These are phyloP conservation scores for Arxiozyma slooffiae DNA, from an alignment of 1,139 yeast species.

Conservation along the genomic window DNA sequence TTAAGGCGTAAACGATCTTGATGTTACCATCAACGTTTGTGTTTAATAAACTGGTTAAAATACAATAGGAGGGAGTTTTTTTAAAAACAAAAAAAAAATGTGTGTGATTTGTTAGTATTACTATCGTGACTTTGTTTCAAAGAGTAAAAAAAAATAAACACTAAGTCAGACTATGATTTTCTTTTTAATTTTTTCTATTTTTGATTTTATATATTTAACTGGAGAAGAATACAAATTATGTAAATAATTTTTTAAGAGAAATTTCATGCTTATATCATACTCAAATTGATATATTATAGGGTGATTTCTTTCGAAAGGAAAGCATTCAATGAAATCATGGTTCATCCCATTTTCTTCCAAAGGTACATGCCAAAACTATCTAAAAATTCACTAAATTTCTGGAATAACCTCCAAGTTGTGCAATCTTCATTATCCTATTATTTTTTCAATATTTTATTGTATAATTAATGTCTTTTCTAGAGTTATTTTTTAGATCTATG, in stretches of 20 bases:
- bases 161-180: neutral
- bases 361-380: no score
- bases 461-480: neutral
- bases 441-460: neutral
- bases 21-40: conserved; percentile 99
- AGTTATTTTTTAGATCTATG: neutral
- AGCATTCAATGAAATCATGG: neutral
- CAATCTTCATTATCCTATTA: neutral
- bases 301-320: neutral
- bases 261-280: neutral
- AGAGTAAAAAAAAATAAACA: neutral
- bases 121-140: neutral
- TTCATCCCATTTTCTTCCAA: neutral
- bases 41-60: conserved; percentile 74
- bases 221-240: neutral
- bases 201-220: no score
- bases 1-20: conserved; percentile 99
- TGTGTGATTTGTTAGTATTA: neutral
- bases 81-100: no score
- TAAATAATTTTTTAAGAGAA: neutral
- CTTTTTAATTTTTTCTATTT: no score
- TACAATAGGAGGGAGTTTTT: neutral
- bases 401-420: no score
- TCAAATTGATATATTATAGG: no score
- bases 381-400: neutral